Conservation (phyloP, 257 asterid genomes). For the Przewalskia tangutica region DNA sequence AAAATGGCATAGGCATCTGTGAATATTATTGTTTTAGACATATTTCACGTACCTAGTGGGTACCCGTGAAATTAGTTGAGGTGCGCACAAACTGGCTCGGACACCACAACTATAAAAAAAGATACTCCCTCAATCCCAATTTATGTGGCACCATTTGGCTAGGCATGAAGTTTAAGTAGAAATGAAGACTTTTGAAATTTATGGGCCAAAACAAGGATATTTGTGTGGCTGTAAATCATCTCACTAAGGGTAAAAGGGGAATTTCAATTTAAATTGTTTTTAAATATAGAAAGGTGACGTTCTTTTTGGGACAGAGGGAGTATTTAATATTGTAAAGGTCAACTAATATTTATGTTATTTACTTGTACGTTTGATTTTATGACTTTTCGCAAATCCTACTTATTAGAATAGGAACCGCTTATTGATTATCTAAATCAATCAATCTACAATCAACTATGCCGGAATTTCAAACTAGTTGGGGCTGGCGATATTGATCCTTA, state of each 20-base stretch:
- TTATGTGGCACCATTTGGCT: too few relatives aligned
- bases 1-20: not conserved
- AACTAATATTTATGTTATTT: not conserved
- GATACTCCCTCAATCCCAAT: not conserved
- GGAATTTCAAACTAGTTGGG: not conserved
- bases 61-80: not conserved
- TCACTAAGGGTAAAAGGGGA: too few relatives aligned
- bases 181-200: too few relatives aligned
- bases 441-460: not conserved
- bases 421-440: not conserved
- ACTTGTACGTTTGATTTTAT: not conserved
- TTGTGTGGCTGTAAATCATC: too few relatives aligned
- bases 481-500: not conserved
- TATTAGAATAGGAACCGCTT: not conserved
- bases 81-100: not conserved
- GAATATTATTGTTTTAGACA: not conserved
- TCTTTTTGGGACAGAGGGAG: too few relatives aligned
- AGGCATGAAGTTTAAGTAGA: too few relatives aligned
- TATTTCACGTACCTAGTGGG: not conserved
- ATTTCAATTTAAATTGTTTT: too few relatives aligned
- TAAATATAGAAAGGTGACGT: too few relatives aligned
- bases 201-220: too few relatives aligned
- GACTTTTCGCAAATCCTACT: not conserved
- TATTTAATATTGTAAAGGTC: not conserved
- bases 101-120: not conserved